Evolutionary conservation across 805 yeast species (phyloP).

Genomic region (Saccharomyces eubayanus): DNA sequence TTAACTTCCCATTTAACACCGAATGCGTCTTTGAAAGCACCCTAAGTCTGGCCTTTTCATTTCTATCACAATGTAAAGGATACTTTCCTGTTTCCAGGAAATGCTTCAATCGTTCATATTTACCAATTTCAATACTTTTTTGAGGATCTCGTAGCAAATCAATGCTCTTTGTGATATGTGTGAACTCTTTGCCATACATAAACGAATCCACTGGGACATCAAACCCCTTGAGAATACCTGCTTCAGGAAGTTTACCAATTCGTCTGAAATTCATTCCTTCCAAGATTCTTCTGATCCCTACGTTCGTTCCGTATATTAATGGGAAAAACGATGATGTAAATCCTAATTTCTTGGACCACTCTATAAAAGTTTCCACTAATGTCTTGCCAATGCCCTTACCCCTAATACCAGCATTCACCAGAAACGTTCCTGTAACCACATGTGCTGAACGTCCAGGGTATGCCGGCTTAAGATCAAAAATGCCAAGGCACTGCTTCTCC

Average conservation of each 20-base stretch:
- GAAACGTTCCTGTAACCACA: slow-evolving; percentile 80
- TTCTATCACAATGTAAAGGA: slow-evolving; percentile 74
- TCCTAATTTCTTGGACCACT: slow-evolving; percentile 88
- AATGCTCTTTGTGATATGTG: slow-evolving; percentile 35
- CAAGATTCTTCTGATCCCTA: slow-evolving; percentile 70
- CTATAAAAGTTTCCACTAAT: slow-evolving; percentile 70
- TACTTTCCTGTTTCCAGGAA: slow-evolving; percentile 79
- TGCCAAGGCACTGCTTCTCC: slow-evolving; percentile 89
- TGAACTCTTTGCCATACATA: slow-evolving; percentile 74
- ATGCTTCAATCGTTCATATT: slow-evolving; percentile 69
- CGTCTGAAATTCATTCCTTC: slow-evolving; percentile 69
- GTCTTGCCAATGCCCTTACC: slow-evolving; percentile 88
- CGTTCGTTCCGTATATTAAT: slow-evolving; percentile 80
- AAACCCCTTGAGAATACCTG: slow-evolving; percentile 79
- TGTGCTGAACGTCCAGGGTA: slow-evolving; percentile 91
- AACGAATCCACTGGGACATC: slow-evolving; percentile 81
- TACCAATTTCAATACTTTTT: slow-evolving; percentile 25
- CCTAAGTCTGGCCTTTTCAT: slow-evolving; percentile 80
- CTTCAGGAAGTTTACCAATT: slow-evolving; percentile 75
- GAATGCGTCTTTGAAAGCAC: slow-evolving; percentile 66
- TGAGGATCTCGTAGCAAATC: slow-evolving; percentile 24
- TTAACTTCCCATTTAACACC: slow-evolving; percentile 60
- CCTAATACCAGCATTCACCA: slow-evolving; percentile 88
- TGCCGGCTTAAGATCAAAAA: slow-evolving; percentile 76
- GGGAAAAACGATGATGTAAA: slow-evolving; percentile 79